Base-by-base conservation (phyloP, 805 yeast genomes). In the Martiniozyma abietophila region DNA sequence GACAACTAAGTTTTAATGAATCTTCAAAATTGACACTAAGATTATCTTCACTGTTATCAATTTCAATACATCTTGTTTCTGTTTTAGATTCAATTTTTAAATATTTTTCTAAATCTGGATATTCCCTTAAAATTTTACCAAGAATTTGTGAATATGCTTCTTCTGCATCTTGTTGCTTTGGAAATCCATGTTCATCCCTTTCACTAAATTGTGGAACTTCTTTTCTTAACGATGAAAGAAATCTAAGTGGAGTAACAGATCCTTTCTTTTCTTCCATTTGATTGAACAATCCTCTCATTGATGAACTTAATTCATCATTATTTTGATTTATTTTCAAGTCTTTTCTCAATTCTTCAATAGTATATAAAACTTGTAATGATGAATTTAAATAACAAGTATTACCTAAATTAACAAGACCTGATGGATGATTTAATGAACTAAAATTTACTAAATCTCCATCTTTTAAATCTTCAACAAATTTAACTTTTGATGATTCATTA, bases 91-190 rank as follows among this genome's bases (percentile, higher is more conserved):
- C 65, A 29, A 94, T 64, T 30, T 71, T 74, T 54, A 88, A 80
- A 42, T 67, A 65, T 39, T 69, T 69, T 34, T 74, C 73, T 25
- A 75, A 56, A 15, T 72, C 67, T 18, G 71, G 69, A 38, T 69
- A 66, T 9, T 65, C 68, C 16, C 57, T 49, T 24, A 68, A 56
- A 40, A 84, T 56, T 21, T 67, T 59, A 23, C 64, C 60, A 42
- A 88, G 59, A 32, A 92, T 68, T 54, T 81, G 89, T n/a, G 96
- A 79, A 60, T 76, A 86, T 12, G 89, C 81, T 56, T 92, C 99
- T 61, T 92, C 99, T 1, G 98, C 98, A 63, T 92, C 99, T 61
- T 92, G 99, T 61, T 92, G 98, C 58, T 84, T 86, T 53, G 71
- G 81, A 37, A 69, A 61, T 1, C 96, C 96, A 32, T 65, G 63